Conservation (phyloP, 257 asterid genomes). For the Penstemon barbatus region DNA sequence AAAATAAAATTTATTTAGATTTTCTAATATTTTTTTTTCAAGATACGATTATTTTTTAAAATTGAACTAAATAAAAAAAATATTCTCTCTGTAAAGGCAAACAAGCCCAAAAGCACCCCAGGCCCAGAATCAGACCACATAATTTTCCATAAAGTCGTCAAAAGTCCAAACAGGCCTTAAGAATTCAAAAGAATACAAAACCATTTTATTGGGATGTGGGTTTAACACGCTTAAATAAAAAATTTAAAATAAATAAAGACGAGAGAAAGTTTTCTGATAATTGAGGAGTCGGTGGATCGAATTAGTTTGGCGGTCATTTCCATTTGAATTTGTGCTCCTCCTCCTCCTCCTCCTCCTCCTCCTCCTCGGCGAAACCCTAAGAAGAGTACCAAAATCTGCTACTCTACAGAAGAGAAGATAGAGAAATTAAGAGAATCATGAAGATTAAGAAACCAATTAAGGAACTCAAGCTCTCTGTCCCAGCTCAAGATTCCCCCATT, state of each 20-base stretch:
- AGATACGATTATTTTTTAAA: no score
- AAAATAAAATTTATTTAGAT: no score
- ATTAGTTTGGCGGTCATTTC: conserved; percentile 38
- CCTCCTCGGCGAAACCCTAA: conserved; percentile 29
- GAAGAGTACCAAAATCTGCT: not conserved
- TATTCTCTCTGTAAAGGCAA: no score
- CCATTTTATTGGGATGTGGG: no score
- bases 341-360: conserved; percentile 8
- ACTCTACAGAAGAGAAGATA: not conserved
- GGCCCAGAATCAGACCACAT: no score
- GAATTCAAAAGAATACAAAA: no score
- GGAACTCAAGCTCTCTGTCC: conserved; percentile 89
- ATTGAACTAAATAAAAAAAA: no score
- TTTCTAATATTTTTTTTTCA: no score
- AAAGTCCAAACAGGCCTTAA: no score
- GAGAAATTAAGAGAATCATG: conserved; percentile 39
- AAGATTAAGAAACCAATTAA: conserved; percentile 79
- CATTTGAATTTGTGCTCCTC: conserved; percentile 35
- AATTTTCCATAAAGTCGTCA: no score
- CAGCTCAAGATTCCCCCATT: conserved; percentile 75
- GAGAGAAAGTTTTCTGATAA: not conserved
- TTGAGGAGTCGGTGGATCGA: not conserved
- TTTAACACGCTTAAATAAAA: not conserved
- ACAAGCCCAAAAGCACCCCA: no score
- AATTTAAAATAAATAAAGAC: not conserved